Percentiles rank a stretch among this genome's conserved stretches.
Conservation (phyloP, 352 stramenopile genomes). For the Phytophthora sansomeana region DNA sequence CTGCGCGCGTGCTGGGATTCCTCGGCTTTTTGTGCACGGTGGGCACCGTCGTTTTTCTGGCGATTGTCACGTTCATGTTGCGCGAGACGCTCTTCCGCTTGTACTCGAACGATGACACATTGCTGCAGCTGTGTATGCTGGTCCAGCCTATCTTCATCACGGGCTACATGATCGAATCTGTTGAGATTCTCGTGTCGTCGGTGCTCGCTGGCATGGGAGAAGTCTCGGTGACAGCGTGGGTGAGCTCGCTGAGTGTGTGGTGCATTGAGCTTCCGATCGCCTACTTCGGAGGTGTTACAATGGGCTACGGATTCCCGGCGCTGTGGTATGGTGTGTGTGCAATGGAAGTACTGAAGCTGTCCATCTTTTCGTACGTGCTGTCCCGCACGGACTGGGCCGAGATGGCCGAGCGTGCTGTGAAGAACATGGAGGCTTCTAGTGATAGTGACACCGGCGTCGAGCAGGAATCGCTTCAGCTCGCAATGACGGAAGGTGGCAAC, state of each 20-base stretch:
- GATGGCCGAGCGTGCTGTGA: constrained; percentile 50
- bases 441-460: constrained; percentile 49
- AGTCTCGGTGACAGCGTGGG: constrained; percentile 58
- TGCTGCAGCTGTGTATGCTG: constrained; percentile 61
- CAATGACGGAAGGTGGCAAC: constrained; percentile 60
- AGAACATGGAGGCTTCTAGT: constrained; percentile 49
- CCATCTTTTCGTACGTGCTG: constrained; percentile 49
- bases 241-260: constrained; percentile 65
- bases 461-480: constrained; percentile 49
- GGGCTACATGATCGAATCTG: constrained; percentile 64
- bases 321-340: constrained; percentile 59
- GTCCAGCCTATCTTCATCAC: constrained; percentile 67
- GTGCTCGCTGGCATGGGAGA: constrained; percentile 66
- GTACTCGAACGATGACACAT: constrained; percentile 61
- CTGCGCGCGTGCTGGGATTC: constrained; percentile 58
- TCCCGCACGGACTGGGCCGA: constrained; percentile 48
- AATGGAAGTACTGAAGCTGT: constrained; percentile 59
- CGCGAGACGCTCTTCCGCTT: constrained; percentile 62
- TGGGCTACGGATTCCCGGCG: constrained; percentile 55
- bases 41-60: constrained; percentile 53
- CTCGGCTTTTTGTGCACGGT: constrained; percentile 73
- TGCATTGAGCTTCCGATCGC: constrained; percentile 64
- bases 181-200: constrained; percentile 59
- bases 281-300: constrained; percentile 57
- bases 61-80: constrained; percentile 52